Conservation (phyloP, 176 grass and related monocot species). For the Miscanthus lutarioriparius region DNA sequence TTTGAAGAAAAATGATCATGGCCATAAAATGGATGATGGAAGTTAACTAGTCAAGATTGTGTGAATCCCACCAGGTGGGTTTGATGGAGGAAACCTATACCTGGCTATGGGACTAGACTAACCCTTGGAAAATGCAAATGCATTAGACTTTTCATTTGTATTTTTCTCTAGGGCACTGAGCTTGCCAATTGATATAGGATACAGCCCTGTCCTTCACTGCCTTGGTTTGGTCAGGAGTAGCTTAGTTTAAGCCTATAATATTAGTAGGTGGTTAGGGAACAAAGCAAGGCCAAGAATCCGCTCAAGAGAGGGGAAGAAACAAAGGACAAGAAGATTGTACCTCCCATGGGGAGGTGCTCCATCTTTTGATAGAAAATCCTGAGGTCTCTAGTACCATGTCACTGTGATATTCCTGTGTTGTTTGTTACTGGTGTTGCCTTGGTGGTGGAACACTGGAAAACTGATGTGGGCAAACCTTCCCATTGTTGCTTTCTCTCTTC, state of each 20-base stretch:
- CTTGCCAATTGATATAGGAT: not conserved
- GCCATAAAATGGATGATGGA: not conserved
- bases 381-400: not conserved
- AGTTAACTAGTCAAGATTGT: not conserved
- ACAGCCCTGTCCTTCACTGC: slow-evolving; percentile 12
- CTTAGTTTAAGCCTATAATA: slow-evolving; percentile 29
- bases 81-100: not conserved
- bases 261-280: slow-evolving; percentile 45
- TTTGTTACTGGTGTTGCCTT: slow-evolving; percentile 29
- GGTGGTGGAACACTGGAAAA: slow-evolving; percentile 37
- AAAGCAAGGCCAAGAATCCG: slow-evolving; percentile 38
- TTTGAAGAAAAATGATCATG: not conserved
- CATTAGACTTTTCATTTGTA: slow-evolving; percentile 15
- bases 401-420: slow-evolving; percentile 25
- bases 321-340: slow-evolving; percentile 45
- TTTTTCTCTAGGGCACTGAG: slow-evolving; percentile 27
- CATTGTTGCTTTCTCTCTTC: slow-evolving; percentile 42
- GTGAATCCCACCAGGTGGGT: not conserved
- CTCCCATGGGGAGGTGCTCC: slow-evolving; percentile 35
- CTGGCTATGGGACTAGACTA: not conserved
- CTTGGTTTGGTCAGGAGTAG: slow-evolving; percentile 28
- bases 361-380: slow-evolving; percentile 8
- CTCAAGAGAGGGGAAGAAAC: slow-evolving; percentile 30
- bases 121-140: not conserved
- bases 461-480: slow-evolving; percentile 34